Evolutionary conservation across 2,329 filamentous ascomycete genomes (phyloP).

Genomic region (Massarina eburnea): DNA sequence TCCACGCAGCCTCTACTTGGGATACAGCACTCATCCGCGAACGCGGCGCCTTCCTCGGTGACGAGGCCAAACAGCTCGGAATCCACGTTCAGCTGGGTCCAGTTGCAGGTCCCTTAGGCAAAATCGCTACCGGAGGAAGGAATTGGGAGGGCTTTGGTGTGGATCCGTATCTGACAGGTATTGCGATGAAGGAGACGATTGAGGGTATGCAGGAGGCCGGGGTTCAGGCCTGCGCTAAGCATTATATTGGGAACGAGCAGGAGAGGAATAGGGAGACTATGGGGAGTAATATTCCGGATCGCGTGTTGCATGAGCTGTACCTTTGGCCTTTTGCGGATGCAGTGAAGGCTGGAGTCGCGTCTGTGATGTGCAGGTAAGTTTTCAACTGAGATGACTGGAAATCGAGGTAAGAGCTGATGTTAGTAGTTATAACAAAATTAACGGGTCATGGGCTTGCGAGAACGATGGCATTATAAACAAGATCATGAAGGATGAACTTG

Average conservation of each 20-base stretch:
- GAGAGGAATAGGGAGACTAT: conserved; percentile 53
- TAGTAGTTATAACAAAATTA: conserved; percentile 44
- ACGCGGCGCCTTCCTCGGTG: conserved; percentile 38
- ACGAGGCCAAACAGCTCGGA: conserved; percentile 47
- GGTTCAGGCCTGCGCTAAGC: conserved; percentile 48
- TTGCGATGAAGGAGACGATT: conserved; percentile 48
- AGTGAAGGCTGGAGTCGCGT: conserved; percentile 64
- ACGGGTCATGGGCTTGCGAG: conserved; percentile 54
- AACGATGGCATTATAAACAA: conserved; percentile 53
- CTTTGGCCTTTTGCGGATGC: conserved; percentile 78
- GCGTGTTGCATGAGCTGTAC: conserved; percentile 75
- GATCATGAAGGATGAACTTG: conserved; percentile 55
- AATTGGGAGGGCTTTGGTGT: conserved; percentile 54
- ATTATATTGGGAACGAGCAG: conserved; percentile 67
- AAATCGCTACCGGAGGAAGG: conserved; percentile 44
- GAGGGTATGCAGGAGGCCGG: conserved; percentile 49
- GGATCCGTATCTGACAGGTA: conserved; percentile 52
- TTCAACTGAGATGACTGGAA: neutral
- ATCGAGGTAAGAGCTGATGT: neutral
- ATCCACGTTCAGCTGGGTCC: conserved; percentile 48
- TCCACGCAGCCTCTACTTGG: conserved; percentile 45
- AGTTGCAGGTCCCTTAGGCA: conserved; percentile 45
- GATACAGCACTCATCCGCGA: conserved; percentile 37
- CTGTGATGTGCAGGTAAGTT: conserved; percentile 48
- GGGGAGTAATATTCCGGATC: conserved; percentile 67